phyloP scores from a whole-genome alignment of 768 basidiomycete genomes.

The Suillus fuscotomentosus region DNA sequence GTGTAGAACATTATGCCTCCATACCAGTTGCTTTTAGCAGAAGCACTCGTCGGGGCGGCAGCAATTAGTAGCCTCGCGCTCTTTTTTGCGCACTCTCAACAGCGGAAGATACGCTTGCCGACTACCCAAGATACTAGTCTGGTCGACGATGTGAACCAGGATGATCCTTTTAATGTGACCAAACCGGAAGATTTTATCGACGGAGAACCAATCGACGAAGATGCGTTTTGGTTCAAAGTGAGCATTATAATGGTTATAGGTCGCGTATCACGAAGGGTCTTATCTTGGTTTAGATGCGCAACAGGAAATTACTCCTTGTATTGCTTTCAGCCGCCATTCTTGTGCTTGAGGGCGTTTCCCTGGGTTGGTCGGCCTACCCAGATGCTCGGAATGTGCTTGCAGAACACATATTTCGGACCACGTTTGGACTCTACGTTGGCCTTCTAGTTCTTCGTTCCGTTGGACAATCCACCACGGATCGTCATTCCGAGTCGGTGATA shows the following conservation, averaged over 20 bases:
- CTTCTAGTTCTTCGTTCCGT: constrained; percentile 52
- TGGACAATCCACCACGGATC: constrained; percentile 37
- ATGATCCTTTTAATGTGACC: constrained; percentile 71
- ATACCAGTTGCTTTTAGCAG: constrained; percentile 57
- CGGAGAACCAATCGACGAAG: constrained; percentile 63
- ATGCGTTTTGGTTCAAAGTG: constrained; percentile 59
- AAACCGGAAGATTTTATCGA: constrained; percentile 68
- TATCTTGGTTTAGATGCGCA: neutral
- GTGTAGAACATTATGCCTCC: constrained; percentile 44
- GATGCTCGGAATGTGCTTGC: constrained; percentile 34
- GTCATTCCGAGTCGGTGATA: constrained; percentile 48
- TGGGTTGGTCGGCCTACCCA: constrained; percentile 46
- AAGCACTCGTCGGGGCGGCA: constrained; percentile 42
- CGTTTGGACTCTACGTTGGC: constrained; percentile 61
- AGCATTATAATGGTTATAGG: constrained; percentile 14
- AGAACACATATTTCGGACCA: constrained; percentile 3
- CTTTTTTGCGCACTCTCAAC: constrained; percentile 37
- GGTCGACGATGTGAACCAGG: constrained; percentile 22
- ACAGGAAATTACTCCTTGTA: constrained; percentile 51
- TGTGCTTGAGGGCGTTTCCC: constrained; percentile 47
- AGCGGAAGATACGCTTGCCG: constrained; percentile 55
- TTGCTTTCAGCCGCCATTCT: constrained; percentile 45
- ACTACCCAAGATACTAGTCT: constrained; percentile 21
- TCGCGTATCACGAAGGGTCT: neutral
- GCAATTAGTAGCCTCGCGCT: constrained; percentile 44